Evolutionary conservation across 257 asterid species (phyloP).

Genomic region (Fraxinus quadrangulata): DNA sequence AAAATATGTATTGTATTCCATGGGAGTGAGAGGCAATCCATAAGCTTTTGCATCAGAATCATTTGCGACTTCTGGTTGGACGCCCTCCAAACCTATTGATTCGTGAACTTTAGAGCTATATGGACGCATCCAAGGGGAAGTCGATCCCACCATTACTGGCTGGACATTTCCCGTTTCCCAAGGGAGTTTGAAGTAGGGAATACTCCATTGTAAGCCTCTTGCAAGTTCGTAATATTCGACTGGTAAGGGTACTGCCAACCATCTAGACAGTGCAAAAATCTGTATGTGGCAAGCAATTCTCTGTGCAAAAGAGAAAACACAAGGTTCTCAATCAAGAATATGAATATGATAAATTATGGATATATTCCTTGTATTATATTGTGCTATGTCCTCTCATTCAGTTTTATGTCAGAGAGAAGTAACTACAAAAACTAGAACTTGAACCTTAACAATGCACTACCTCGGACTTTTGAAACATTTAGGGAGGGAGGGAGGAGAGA

Average conservation of each 20-base stretch:
- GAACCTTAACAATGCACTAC: neutral
- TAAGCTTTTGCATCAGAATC: conserved; percentile 43
- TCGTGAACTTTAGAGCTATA: conserved; percentile 39
- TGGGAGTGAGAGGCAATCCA: conserved; percentile 74
- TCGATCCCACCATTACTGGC: conserved; percentile 53
- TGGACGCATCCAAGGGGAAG: conserved; percentile 47
- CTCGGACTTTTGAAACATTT: too few relatives aligned
- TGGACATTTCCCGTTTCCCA: conserved; percentile 59
- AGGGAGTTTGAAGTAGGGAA: conserved; percentile 85
- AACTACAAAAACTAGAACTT: neutral
- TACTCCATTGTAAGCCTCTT: conserved; percentile 85
- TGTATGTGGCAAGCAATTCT: conserved; percentile 88
- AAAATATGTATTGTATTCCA: conserved; percentile 73
- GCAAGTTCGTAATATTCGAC: conserved; percentile 81
- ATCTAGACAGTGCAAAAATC: conserved; percentile 71
- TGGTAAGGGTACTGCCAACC: conserved; percentile 80
- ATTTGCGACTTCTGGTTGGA: conserved; percentile 43
- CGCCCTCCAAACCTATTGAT: conserved; percentile 37
- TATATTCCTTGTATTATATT: neutral
- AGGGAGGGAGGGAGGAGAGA: too few relatives aligned
- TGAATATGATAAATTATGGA: neutral
- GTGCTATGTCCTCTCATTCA: neutral
- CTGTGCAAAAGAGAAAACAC: conserved; percentile 44
- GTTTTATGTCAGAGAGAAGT: neutral
- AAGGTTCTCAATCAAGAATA: neutral